phyloP scores from a whole-genome alignment of 1,284 basidiomycete genomes.

The Ganoderma lingzhi region DNA sequence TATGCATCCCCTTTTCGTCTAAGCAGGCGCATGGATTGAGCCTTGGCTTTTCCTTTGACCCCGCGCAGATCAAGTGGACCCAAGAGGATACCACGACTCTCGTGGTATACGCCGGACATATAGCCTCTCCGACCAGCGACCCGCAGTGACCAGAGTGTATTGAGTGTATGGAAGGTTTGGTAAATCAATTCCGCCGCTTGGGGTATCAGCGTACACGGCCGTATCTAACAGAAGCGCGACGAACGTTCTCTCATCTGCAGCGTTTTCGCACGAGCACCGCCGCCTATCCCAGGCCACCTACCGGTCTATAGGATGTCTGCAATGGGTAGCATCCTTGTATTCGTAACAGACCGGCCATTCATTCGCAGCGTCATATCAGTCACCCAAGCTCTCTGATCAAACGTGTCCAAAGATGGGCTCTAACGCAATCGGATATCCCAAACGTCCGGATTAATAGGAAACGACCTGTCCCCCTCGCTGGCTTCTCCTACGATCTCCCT shows the following conservation, averaged over 20 bases:
- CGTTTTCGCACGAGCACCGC: slow-evolving; percentile 33
- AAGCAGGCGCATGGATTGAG: slow-evolving; percentile 10
- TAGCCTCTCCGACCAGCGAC: background rate
- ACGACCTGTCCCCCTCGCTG: background rate
- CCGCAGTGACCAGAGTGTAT: background rate
- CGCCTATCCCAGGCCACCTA: slow-evolving; percentile 21
- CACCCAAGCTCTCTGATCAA: slow-evolving; percentile 18
- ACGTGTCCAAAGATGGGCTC: slow-evolving; percentile 10
- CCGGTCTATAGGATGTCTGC: slow-evolving; percentile 11
- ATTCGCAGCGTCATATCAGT: slow-evolving; percentile 14
- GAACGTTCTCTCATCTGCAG: slow-evolving; percentile 28
- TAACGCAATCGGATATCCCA: background rate
- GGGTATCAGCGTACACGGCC: slow-evolving; percentile 6
- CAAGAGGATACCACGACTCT: background rate
- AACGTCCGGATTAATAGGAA: background rate
- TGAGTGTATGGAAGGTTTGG: background rate
- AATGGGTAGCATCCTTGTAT: slow-evolving; percentile 8
- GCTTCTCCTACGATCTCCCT: slow-evolving; percentile 17
- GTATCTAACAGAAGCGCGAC: slow-evolving; percentile 32
- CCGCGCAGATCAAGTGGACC: slow-evolving; percentile 2
- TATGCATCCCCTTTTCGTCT: slow-evolving; percentile 8
- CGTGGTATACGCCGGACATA: background rate
- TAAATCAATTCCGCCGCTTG: background rate
- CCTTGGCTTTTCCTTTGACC: slow-evolving; percentile 1
- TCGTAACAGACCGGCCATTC: slow-evolving; percentile 6